Evolutionary conservation across 306 rosid species (phyloP), one percentile per base, ranked within the genome.

Genomic region (Prinsepia uniflora): DNA sequence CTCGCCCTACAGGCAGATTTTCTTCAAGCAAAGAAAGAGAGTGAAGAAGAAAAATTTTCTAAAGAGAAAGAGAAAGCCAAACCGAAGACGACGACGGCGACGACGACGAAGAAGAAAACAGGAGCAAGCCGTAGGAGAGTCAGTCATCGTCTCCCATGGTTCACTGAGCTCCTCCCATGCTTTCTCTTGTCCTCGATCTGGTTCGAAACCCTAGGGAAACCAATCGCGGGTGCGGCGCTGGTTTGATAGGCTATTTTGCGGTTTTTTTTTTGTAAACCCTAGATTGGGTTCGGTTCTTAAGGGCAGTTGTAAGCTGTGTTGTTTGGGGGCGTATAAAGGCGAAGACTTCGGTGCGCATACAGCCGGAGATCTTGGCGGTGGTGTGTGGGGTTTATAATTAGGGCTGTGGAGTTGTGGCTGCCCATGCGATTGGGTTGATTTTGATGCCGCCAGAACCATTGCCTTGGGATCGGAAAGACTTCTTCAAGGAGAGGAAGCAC

Each of bases 401-500:
- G 41, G 71, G 72, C 14, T 41, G 24, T 24, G 46, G 15, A 68
- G 71, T 73, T 58, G 83, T 70, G 83, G 86, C 76, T 72, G 92
- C 93, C 90, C 86, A 89, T 91, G 96, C 96, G 76, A 79, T 89
- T 87, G 74, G 86, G 83, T 77, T 83, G 86, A 60, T 82, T 81
- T 95, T 87, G 88, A 95, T 95, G 99, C 99, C 99, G 97, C 97
- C 96, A 9, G 99, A 95, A 84, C 93, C 97, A 66, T 73, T 95
- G 76, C 92, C 96, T 75, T 91, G 93, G 90, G 97, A 95, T 82
- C 96, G 99, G 80, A 95, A 95, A 90, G 97, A 94, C 78, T 85
- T 84, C 80, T 86, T 89, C 83, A 94, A 88, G 88, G 96, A 95
- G 93, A 91, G 97, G 96, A 95, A 89, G 96, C 91, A 88, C 83